Evolutionary conservation across 2,329 filamentous ascomycete genomes (phyloP), one percentile per base, ranked within the genome.

Genomic region (Claviceps paspali): DNA sequence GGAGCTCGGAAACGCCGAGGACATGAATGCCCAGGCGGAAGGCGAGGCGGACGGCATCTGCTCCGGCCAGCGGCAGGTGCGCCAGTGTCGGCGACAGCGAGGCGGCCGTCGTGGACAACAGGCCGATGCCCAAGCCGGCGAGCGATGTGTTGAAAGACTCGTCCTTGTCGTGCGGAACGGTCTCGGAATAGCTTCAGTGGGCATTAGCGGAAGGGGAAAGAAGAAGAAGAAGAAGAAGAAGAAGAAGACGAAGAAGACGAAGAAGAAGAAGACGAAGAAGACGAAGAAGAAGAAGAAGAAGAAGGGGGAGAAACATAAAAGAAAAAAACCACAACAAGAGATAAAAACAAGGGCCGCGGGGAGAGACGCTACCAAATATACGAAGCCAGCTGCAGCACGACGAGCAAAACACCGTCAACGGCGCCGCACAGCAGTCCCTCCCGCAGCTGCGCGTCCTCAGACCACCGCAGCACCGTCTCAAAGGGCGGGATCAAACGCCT

Each of bases 11-110:
- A 1, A 67, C 49, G 2, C 52, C 49, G n/a, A 57, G 43, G 1
- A 69, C 64, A 4, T 56, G 46, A 2, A 67, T 46, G 1, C 65
- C 65, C 3, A 70, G 49, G 1, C 65, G 54, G 40, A 70, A 69
- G 2, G 67, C 62, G 1, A 58, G 24, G 0, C 62, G 53, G 2
- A 67, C 46, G 1, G 51, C 56, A 35, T 68, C 52, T 0, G 57
- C 62, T 6, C 63, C 66, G n/a, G 49, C 47, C 3, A 52, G 29
- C 2, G 61, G 48, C 0, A 70, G 29, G 15, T 67, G 61, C 0
- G 52, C 45, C 5, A 65, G n/a, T 0, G 48, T 53, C 1, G 49
- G 38, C 4, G 67, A 52, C 2, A 65, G 24, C 0, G 65, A 53
- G 0, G 68, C 46, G 1, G 65, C 65, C 14, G 60, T 52, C 1